Evolutionary conservation across 108 stramenopile genomes (phyloP), one percentile per base, ranked within the genome.

Genomic region (Cyclotella baltica): DNA sequence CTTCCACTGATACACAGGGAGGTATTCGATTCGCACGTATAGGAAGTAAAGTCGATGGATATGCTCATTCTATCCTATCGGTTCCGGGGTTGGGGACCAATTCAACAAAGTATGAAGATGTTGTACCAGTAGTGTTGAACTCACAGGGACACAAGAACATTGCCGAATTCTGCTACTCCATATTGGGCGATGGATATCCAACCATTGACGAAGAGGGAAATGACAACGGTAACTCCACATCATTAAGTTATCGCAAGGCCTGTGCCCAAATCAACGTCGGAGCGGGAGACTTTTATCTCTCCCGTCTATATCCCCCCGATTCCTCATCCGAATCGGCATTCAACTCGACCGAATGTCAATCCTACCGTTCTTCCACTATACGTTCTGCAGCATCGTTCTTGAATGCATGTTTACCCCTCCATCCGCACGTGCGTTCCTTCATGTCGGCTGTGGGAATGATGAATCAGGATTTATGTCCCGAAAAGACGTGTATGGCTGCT

Each of bases 371-470:
- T 57, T 78, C 83, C 0, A 70, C 85, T 1, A 77, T 93, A 62
- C 86, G 96, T 40, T 77, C 92, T 40, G 86, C 92, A 43, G 79
- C 86, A 15, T 50, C 75, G 9, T 91, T 94, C 62, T 71, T 96
- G 37, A 87, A 95, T 67, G 86, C 86, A 38, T 85, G 86, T 37
- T 84, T 96, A 25, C 92, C 90, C 4, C 70, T 90, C 15, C 93
- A 93, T 69, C 58, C 93, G 0, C 91, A 93, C 59, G 80, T 91
- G 0, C 78, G 96, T 51, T 91, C 91, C 19, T 80, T 94, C 55
- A 86, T 93, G 84, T 92, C 92, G 4, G 96, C 88, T 3, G 86
- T 96, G 50, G 96, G 96, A 16, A 92, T 92, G 88, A 80, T 84
- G 53, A 85, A 81, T 46, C 93, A 96, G 72, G 89, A 93, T 58